These are phyloP conservation scores for Aspergillus pseudoviridinutans DNA, from an alignment of 2,329 filamentous ascomycete species.

Conservation along the genomic window DNA sequence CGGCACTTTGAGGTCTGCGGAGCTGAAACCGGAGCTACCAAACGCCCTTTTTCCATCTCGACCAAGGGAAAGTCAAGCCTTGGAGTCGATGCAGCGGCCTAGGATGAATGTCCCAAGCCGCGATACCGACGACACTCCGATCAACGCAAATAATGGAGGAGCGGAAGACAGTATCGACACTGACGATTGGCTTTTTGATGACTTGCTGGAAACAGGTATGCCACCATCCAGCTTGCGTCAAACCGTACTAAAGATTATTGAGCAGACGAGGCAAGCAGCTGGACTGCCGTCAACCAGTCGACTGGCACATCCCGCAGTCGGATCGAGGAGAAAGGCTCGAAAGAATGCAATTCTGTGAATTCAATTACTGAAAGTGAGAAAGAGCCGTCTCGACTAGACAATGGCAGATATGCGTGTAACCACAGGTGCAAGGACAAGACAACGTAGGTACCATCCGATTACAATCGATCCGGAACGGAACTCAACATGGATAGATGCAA, in stretches of 20 bases:
- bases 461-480: no score
- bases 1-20: constrained; percentile 53
- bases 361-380: constrained; percentile 7
- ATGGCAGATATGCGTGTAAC: constrained; percentile 71
- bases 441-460: constrained; percentile 30
- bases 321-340: not conserved
- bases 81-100: constrained; percentile 15
- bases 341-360: constrained; percentile 4
- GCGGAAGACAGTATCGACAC: constrained; percentile 51
- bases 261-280: constrained; percentile 18
- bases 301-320: not conserved
- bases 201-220: constrained; percentile 45
- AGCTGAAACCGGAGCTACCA: constrained; percentile 49
- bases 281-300: constrained; percentile 15
- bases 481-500: constrained; percentile 52
- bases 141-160: constrained; percentile 5
- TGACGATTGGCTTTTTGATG: constrained; percentile 50
- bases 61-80: constrained; percentile 1
- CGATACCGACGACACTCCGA: constrained; percentile 17
- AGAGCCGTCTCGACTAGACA: constrained; percentile 55
- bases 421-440: constrained; percentile 63
- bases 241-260: not conserved
- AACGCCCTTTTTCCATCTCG: constrained; percentile 40
- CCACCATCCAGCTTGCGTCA: not conserved
- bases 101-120: constrained; percentile 12